Evolutionary conservation across 2,329 filamentous ascomycete species (phyloP), one percentile per base, ranked within the genome.

Genomic region (Aspergillus puulaauensis): DNA sequence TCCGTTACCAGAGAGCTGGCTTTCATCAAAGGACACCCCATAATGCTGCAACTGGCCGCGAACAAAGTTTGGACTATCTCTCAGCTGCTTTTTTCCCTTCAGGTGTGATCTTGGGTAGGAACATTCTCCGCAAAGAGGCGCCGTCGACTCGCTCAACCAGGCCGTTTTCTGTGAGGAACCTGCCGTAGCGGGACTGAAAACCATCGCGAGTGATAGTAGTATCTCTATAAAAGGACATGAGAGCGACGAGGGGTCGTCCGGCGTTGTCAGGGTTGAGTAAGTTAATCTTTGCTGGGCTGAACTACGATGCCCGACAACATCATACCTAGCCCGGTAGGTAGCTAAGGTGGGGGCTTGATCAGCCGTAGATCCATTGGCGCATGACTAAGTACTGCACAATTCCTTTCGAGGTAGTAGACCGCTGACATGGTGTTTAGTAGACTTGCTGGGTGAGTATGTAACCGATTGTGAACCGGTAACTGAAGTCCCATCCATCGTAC

Each of bases 21-120:
- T 3, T 39, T 59, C 51, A 11, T 63, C 48, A 21, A 64, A 54
- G 1, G 39, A 6, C 17, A 65, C 54, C 2, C 51, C 63, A 35
- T 65, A 61, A 53, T 64, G 63, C 47, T 64, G 59, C 37, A 62
- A 31, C 43, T 65, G 61, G 23, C 33, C 40, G 56, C 46, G 52
- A 19, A 58, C 51, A 27, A 58, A 55, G n/a, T 50, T 24, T 17
- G n/a, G 11, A 31, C 7, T 2, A 14, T 41, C 35, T 12, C 46
- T 27, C 21, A 54, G 15, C 17, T 21, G 12, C 11, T 43, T 33
- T 24, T 41, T 27, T 15, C 14, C 14, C 51, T 41, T 57, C 55
- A 23, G 12, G 47, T 11, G 39, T 51, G 15, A 54, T 40, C 15
- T 47, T 58, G 12, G 56, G 56, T 17, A 51, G 11, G 48, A 51